Conservation (phyloP, 73 alveolate genomes). For the Tetrahymena malaccensis region DNA sequence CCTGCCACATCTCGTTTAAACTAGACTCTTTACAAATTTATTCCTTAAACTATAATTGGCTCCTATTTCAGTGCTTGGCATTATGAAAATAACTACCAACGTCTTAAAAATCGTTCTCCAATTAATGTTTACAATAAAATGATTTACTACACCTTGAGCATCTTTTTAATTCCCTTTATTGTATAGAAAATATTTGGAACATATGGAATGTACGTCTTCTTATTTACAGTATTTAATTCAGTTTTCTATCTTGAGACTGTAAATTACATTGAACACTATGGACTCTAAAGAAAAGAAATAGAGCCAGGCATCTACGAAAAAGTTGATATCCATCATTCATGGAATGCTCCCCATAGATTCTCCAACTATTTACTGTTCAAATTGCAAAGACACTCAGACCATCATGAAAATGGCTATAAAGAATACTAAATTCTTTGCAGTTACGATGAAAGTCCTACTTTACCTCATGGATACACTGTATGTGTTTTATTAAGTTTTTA, state of each 20-base stretch:
- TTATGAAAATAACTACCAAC: slow-evolving; percentile 11
- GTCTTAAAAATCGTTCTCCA: neutral
- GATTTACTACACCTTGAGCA: slow-evolving; percentile 28
- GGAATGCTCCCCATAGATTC: slow-evolving; percentile 81
- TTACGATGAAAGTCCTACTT: slow-evolving; percentile 59
- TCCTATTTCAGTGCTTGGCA: slow-evolving; percentile 50
- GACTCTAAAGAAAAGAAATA: slow-evolving; percentile 56
- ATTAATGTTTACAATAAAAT: slow-evolving; percentile 10
- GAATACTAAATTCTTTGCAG: slow-evolving; percentile 58
- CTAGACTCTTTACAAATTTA: slow-evolving; percentile 35
- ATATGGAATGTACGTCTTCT: slow-evolving; percentile 13
- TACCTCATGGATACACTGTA: slow-evolving; percentile 71
- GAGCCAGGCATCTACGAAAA: slow-evolving; percentile 59
- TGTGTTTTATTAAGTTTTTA: slow-evolving; percentile 29
- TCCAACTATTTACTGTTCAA: slow-evolving; percentile 58
- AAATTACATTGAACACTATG: slow-evolving; percentile 77
- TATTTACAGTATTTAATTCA: slow-evolving; percentile 3
- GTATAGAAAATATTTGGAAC: slow-evolving; percentile 4
- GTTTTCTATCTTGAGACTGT: slow-evolving; percentile 54
- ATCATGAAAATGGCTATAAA: slow-evolving; percentile 71
- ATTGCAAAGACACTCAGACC: slow-evolving; percentile 81
- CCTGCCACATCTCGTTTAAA: slow-evolving; percentile 67
- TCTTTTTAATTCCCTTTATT: neutral
- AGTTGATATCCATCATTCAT: slow-evolving; percentile 62
- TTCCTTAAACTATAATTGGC: slow-evolving; percentile 47